phyloP scores from a whole-genome alignment of 495 filamentous ascomycete genomes.

The Lasiosphaeria hispida region DNA sequence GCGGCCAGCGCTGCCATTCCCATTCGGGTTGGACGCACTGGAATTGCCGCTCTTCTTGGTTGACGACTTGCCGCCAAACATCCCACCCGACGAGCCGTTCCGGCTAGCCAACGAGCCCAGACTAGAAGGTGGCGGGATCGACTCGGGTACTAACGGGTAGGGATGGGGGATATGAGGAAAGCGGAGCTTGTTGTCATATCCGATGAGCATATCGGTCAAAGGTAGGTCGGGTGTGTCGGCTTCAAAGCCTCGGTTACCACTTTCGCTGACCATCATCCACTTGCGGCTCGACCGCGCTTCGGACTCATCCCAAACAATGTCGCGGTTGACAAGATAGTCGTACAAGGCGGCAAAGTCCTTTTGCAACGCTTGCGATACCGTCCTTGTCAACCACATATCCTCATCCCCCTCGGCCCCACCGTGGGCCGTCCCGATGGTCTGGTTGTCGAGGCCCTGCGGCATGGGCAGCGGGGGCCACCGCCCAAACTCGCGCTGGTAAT shows the following conservation, averaged over 20 bases:
- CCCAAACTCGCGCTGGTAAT: constrained; percentile 53
- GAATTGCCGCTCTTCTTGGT: constrained; percentile 37
- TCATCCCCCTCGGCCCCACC: constrained; percentile 42
- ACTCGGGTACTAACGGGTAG: constrained; percentile 62
- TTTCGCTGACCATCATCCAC: constrained; percentile 59
- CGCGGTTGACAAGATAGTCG: constrained; percentile 69
- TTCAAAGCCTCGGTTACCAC: constrained; percentile 50
- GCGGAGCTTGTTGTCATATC: constrained; percentile 61
- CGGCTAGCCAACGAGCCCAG: constrained; percentile 5
- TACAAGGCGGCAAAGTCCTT: constrained; percentile 67
- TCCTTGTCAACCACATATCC: constrained; percentile 59
- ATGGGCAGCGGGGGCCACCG: constrained; percentile 53
- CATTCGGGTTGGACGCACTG: neutral
- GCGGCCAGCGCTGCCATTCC: constrained; percentile 19
- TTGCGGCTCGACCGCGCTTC: constrained; percentile 56
- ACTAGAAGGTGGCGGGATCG: constrained; percentile 35
- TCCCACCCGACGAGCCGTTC: constrained; percentile 12
- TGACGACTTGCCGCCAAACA: constrained; percentile 28
- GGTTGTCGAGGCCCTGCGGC: constrained; percentile 23
- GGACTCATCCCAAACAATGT: constrained; percentile 61
- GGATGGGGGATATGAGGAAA: constrained; percentile 68
- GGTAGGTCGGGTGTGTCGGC: constrained; percentile 60
- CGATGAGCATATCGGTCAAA: constrained; percentile 65
- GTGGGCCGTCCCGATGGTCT: constrained; percentile 46
- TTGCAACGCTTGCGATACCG: constrained; percentile 55